Base-by-base conservation (phyloP, 2,329 filamentous ascomycete genomes). In the Davidsoniella virescens region DNA sequence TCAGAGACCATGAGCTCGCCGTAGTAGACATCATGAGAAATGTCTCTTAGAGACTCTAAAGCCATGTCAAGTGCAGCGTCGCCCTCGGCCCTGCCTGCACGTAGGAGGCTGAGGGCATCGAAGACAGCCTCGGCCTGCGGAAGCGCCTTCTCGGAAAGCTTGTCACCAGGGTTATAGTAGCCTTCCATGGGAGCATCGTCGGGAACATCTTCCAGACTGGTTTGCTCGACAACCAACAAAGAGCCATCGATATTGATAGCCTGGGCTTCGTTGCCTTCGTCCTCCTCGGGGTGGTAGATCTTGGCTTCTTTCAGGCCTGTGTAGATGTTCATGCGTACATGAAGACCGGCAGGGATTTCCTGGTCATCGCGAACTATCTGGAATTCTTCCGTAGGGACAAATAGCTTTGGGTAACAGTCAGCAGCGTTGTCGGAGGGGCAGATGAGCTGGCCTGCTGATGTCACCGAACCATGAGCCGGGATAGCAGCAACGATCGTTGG, bases 1-100 rank as follows among this genome's bases (percentile, higher is more conserved):
- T 80, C 72, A 59, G 77, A 72, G 18, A 71, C 68, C 52, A 82
- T 70, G 60, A 80, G 75, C 16, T 78, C 65, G 8, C 80, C 80
- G 61, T 82, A 84, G 65, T 81, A 83, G 55, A 82, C 76, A 61
- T 82, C 80, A 61, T 83, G 78, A 0, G 78, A 73, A 25, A 82
- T 64, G 5, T 83, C 78, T 54, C 73, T 68, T n/a, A 84, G 69
- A 33, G 68, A 68, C 33, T 73, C 69, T 6, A 84, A 67, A 0
- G 74, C 73, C 9, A 64, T 64, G 39, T 73, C 69, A 12, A 76
- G 64, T 2, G 59, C 61, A 49, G 63, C 56, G 14, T 61, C 60
- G 39, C 56, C 55, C 5, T 57, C 56, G 17, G 54, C 57, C n/a
- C 67, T 65, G 44, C 62, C 67, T 57, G 73, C 73, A 46, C 80